Conservation (phyloP, 139 green algal genomes). For the Micromonas pusilla region DNA sequence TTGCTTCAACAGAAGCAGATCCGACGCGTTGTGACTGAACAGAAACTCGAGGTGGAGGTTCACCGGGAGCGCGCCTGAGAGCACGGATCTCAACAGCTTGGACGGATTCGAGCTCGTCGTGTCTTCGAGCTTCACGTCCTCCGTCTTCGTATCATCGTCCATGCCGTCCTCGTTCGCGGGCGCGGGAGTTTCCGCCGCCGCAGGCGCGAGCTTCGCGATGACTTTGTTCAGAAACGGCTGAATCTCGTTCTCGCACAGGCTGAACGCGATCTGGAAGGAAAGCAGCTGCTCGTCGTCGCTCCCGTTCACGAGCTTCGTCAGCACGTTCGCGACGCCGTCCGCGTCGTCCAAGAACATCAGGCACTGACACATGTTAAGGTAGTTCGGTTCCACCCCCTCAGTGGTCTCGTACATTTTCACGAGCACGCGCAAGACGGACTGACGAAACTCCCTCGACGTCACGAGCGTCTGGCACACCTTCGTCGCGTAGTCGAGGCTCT, state of each 20-base stretch:
- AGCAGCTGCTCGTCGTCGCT: constrained; percentile 67
- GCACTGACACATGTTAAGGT: constrained; percentile 79
- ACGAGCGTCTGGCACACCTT: constrained; percentile 70
- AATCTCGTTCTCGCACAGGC: constrained; percentile 92
- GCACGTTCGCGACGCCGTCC: constrained; percentile 67
- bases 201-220: constrained; percentile 15
- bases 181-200: constrained; percentile 5
- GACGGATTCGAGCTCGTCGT: not conserved
- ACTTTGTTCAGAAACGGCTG: constrained; percentile 79
- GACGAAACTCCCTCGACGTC: constrained; percentile 69
- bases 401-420: constrained; percentile 64
- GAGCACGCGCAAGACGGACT: constrained; percentile 68
- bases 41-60: constrained; percentile 91
- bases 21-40: constrained; percentile 49
- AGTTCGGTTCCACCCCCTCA: constrained; percentile 51
- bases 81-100: constrained; percentile 52
- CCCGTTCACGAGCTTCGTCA: constrained; percentile 66
- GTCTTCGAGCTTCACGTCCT: not conserved
- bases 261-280: constrained; percentile 93
- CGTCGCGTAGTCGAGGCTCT: constrained; percentile 71
- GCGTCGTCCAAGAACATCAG: constrained; percentile 85
- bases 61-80: constrained; percentile 79
- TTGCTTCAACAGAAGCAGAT: constrained; percentile 79
- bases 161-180: not conserved
- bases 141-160: not conserved